These are phyloP conservation scores for Malassezia yamatoensis DNA, from an alignment of 1,284 basidiomycete species.

Conservation along the genomic window DNA sequence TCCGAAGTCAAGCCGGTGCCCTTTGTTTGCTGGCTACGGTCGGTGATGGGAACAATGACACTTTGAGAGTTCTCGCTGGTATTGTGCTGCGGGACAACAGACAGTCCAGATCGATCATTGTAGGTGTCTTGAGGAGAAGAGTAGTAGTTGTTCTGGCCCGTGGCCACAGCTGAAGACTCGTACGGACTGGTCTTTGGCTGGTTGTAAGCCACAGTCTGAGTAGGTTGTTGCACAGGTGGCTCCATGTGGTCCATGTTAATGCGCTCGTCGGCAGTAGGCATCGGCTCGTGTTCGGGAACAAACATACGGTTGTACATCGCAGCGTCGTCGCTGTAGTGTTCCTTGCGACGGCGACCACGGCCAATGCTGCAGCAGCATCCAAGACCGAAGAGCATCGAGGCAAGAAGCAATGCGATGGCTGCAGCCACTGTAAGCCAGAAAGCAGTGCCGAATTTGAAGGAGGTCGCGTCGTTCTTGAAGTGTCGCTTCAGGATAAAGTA, in stretches of 20 bases:
- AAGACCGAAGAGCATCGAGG: neutral
- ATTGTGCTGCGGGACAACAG: neutral
- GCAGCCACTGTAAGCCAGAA: conserved; percentile 8
- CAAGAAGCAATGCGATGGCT: neutral
- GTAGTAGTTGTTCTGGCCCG: neutral
- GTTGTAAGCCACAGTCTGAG: no score
- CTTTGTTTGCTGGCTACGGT: neutral
- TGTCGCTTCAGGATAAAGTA: conserved; percentile 1
- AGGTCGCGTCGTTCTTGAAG: neutral
- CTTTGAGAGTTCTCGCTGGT: neutral
- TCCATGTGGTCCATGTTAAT: conserved; percentile 2
- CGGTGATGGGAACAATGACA: neutral
- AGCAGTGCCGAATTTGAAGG: conserved; percentile 4
- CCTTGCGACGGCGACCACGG: neutral
- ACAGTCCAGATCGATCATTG: neutral
- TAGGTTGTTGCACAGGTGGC: no score
- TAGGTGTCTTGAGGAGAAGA: neutral
- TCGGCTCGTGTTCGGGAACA: neutral
- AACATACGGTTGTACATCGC: conserved; percentile 3
- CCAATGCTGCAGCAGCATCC: conserved; percentile 4
- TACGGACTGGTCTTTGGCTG: no score
- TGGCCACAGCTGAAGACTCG: no score
- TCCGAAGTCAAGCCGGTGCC: neutral
- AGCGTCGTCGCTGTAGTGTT: neutral
- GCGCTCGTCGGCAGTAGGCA: neutral